Conservation (phyloP, 78 protist genomes). For the Paratrimastix pyriformis region DNA sequence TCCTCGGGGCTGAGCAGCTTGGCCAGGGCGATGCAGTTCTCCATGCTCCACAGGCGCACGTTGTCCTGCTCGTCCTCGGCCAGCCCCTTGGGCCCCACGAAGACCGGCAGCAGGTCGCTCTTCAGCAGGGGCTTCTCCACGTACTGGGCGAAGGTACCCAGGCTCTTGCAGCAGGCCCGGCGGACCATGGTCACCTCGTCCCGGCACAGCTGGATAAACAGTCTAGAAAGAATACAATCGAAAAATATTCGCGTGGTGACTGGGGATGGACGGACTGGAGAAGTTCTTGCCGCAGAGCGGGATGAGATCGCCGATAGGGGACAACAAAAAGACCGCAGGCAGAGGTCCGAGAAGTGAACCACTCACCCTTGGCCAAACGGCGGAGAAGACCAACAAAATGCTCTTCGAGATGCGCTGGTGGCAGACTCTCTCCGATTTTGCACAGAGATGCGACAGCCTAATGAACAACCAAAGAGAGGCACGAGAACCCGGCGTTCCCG, state of each 20-base stretch:
- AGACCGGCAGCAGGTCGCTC: conserved; percentile 68
- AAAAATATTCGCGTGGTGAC: neutral
- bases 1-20: conserved; percentile 51
- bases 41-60: conserved; percentile 83
- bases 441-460: conserved; percentile 73
- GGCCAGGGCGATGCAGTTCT: conserved; percentile 62
- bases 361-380: conserved; percentile 71
- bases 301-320: conserved; percentile 48
- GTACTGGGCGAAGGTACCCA: conserved; percentile 57
- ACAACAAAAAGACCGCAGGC: conserved; percentile 74
- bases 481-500: neutral
- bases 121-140: conserved; percentile 43
- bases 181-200: conserved; percentile 92
- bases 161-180: conserved; percentile 67
- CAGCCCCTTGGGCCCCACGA: conserved; percentile 20
- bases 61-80: conserved; percentile 85
- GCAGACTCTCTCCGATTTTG: conserved; percentile 40
- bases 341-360: conserved; percentile 83
- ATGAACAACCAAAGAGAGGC: neutral
- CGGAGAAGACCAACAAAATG: conserved; percentile 48
- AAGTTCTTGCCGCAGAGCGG: neutral
- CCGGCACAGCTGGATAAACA: conserved; percentile 58
- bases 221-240: neutral
- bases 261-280: neutral
- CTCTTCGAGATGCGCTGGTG: conserved; percentile 33